A percentile compares a stretch with the other conserved stretches of the same genome.
Conservation (phyloP, 805 yeast species). For the Isabelozyma pseudorhagii region DNA sequence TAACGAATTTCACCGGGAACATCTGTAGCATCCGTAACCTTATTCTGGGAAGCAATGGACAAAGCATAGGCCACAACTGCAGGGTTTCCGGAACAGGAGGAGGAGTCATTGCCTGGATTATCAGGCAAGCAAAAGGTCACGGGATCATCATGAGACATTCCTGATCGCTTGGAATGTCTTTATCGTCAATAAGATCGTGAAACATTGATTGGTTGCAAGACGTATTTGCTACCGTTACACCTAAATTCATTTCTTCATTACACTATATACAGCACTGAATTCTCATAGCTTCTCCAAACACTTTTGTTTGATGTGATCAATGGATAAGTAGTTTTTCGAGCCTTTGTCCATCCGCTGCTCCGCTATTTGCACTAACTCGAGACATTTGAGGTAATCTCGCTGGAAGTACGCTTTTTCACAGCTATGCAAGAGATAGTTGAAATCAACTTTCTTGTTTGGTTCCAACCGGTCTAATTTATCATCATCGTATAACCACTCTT, state of each 20-base stretch:
- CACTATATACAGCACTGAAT: background rate
- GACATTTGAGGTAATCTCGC: slow-evolving; percentile 50
- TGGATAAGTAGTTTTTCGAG: slow-evolving; percentile 44
- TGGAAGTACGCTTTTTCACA: slow-evolving; percentile 62
- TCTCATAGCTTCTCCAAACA: slow-evolving; percentile 22
- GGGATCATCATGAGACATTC: no score
- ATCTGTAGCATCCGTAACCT: no score
- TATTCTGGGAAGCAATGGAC: no score
- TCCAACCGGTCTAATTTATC: slow-evolving; percentile 22
- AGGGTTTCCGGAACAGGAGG: no score
- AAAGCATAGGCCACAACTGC: no score
- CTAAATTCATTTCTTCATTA: background rate
- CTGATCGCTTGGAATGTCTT: no score
- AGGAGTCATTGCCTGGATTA: no score
- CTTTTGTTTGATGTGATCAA: slow-evolving; percentile 41
- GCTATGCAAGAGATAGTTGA: slow-evolving; percentile 54
- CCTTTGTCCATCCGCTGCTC: slow-evolving; percentile 11
- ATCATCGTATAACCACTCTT: slow-evolving; percentile 38
- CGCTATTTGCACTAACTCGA: slow-evolving; percentile 39
- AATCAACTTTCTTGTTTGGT: slow-evolving; percentile 45
- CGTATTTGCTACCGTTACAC: background rate
- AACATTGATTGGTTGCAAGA: background rate
- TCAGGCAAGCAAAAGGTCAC: no score
- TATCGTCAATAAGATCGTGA: no score
- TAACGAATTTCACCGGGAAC: no score